Base-by-base conservation (phyloP, 2,329 filamentous ascomycete genomes). In the Pseudopithomyces maydicus region DNA sequence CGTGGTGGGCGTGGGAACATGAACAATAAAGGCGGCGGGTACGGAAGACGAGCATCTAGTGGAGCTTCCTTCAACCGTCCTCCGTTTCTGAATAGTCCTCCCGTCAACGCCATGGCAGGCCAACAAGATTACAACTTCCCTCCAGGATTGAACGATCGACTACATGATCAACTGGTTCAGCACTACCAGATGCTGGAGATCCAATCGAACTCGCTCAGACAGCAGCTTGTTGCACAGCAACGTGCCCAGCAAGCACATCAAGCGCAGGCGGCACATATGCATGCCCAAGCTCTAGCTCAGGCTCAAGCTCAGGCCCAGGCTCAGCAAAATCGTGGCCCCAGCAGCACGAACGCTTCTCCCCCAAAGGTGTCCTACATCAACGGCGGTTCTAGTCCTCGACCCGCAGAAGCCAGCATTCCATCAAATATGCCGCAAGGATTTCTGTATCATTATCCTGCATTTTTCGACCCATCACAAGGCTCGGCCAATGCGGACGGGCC, bases 11-110 rank as follows among this genome's bases (percentile, higher is more conserved):
- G 74, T 56, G 78, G 75, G 43, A 77, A 81, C 56, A 79, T 83
- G 64, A 78, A 79, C 47, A 79, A 83, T 51, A 78, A 79, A 41
- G 79, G 80, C 48, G 74, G 80, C 55, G 68, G 63, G 32, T 66
- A 64, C 46, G 77, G 76, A 57, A 79, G 85, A 58, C 80, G 85
- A 65, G 79, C 85, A 15, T 88, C 85, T 2, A 86, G 84, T 70
- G 82, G 84, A 32, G 80, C 82, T 4, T 80, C 80, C 4, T 81
- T 77, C 59, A 76, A 74, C 44, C 70, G 77, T 29, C 68, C 71
- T 33, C 71, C 62, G 7, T 77, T 71, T 42, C 65, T 80, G 44
- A 68, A 78, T 53, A 81, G 79, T 58, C 79, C 79, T 33, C 78
- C 79, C 2, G 71, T 79, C 14, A 67, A 62, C 22, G 58, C 69